These are phyloP conservation scores for Bruguiera sexangula DNA, from an alignment of 345 rosid genomes.

Conservation along the genomic window DNA sequence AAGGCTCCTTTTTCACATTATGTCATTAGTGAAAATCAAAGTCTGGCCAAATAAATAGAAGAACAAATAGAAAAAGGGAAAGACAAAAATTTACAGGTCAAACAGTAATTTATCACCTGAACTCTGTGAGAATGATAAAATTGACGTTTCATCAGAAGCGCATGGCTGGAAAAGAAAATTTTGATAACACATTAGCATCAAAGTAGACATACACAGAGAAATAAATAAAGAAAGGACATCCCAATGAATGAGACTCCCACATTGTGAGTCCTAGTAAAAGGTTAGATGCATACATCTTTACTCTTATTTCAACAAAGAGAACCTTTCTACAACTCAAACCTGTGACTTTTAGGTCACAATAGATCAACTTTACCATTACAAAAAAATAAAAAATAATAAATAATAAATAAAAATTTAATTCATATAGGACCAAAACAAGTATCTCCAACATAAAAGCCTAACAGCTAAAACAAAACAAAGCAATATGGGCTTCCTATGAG, in stretches of 20 bases:
- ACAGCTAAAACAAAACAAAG: neutral
- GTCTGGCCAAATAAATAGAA: neutral
- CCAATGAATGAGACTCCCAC: too few species aligned
- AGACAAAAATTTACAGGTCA: neutral
- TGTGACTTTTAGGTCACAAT: too few species aligned
- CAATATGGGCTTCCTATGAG: neutral
- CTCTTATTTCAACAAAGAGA: too few species aligned
- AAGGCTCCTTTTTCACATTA: too few species aligned
- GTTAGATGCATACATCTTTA: neutral
- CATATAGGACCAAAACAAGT: neutral
- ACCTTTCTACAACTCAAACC: too few species aligned
- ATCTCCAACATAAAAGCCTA: neutral
- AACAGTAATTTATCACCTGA: slow-evolving; percentile 19
- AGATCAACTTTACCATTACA: neutral
- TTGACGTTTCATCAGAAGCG: slow-evolving; percentile 25
- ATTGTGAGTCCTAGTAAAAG: neutral
- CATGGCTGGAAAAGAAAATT: slow-evolving; percentile 18
- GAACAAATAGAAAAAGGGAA: slow-evolving; percentile 3
- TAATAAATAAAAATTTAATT: neutral
- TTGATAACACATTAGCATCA: slow-evolving; percentile 4
- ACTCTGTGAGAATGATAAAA: slow-evolving; percentile 35
- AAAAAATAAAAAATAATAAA: neutral
- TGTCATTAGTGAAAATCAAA: neutral
- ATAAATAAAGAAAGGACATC: neutral
- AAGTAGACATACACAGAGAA: neutral